phyloP scores from a whole-genome alignment of 106 monocot genomes.

The Dioscorea zingiberensis region DNA sequence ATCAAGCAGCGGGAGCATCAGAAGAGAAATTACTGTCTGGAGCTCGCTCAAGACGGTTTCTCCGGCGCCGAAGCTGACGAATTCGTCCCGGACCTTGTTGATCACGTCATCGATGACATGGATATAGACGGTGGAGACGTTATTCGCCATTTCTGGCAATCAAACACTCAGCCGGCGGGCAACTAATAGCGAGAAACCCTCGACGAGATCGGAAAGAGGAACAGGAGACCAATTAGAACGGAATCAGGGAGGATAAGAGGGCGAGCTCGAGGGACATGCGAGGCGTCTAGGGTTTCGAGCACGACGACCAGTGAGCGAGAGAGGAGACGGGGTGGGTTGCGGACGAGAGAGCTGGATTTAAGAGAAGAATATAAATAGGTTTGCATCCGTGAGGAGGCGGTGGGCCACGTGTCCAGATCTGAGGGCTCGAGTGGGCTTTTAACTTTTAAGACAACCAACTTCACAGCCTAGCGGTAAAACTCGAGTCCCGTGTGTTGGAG shows the following conservation, averaged over 20 bases:
- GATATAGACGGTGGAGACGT: constrained; percentile 70
- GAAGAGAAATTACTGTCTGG: constrained; percentile 60
- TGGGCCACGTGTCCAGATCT: constrained; percentile 35
- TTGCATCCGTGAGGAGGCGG: constrained; percentile 46
- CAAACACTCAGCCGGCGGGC: neutral
- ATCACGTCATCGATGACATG: constrained; percentile 89
- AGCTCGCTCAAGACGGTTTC: constrained; percentile 72
- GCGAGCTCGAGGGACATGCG: neutral
- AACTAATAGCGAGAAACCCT: neutral
- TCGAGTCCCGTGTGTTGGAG: too few species aligned
- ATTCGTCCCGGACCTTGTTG: constrained; percentile 80
- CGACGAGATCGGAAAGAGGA: neutral
- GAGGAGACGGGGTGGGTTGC: constrained; percentile 3
- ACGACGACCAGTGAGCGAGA: constrained; percentile 2
- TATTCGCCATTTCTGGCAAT: constrained; percentile 16
- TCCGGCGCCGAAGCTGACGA: constrained; percentile 57
- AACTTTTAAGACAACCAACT: too few species aligned
- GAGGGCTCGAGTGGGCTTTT: neutral
- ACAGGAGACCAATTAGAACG: neutral
- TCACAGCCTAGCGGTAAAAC: too few species aligned
- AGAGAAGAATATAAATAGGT: constrained; percentile 86
- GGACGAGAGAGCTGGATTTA: constrained; percentile 21
- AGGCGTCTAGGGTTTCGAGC: constrained; percentile 13
- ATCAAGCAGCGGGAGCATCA: neutral
- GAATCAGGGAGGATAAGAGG: neutral